Base-by-base conservation (phyloP, 495 filamentous ascomycete genomes). In the Neurospora sp. region DNA sequence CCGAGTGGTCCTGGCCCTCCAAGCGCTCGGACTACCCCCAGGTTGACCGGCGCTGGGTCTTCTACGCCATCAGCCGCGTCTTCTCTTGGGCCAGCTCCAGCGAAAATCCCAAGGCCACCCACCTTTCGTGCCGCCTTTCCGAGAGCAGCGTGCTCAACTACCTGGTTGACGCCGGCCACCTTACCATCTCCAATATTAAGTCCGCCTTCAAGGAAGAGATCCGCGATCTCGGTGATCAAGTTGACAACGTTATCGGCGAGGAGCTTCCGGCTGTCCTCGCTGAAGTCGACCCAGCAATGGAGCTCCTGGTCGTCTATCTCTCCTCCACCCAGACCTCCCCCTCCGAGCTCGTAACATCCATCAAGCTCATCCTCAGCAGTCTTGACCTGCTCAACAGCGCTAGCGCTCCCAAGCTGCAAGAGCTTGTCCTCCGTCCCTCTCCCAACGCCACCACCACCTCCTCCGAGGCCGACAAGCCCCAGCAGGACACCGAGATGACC, bases 141-240 rank as follows among this genome's bases (percentile, higher is more conserved):
- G 75, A 81, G 75, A 78, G 83, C 75, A 80, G 87, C 81, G 73
- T 89, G 74, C 78, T 87, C 73, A 83, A 85, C 20, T 93, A 91
- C 83, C 84, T 94, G 1, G 83, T 89, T 20, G 80, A 86, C 40
- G 81, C 86, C 8, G 90, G 90, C n/a, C 86, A 92, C 71, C 73
- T 94, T 41, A 88, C 86, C 10, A 75, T 84, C 1, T 84, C 87
- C 14, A 91, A 90, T 68, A 80, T 93, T 44, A 89, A 89, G 72
- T 86, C 84, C 74, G 82, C 90, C 71, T 80, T 92, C 82, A 79
- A 83, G 81, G 80, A 83, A 44, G 86, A 86, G 74, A 83, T 83
- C 0, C 77, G 71, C n/a, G 81, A 80, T 27, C 71, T 75, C 38
- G 27, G 53, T 8, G 80, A 84, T 38, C 76, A 81, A 27, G 71